Base-by-base conservation (phyloP, 2,329 filamentous ascomycete genomes). In the Exophiala oligosperma region DNA sequence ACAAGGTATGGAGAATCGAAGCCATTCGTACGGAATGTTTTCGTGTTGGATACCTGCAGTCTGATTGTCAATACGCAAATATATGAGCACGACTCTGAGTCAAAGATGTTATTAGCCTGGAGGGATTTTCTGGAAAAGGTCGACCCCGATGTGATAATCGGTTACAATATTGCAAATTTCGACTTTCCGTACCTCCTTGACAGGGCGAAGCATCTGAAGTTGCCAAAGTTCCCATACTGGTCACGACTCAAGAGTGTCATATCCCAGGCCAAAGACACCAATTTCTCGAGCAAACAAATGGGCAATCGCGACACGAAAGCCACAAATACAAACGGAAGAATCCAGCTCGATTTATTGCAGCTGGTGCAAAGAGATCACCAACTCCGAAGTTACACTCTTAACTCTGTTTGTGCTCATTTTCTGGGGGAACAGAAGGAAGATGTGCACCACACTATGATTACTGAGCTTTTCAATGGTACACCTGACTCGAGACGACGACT, bases 361-460 rank as follows among this genome's bases (percentile, higher is more conserved):
- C 77, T 99, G 32, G 87, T 99, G 51, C 94, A 99, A 73, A 84
- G 95, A 67, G 95, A 99, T 69, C 87, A 99, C 67, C 94, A 99
- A 17, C 80, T 99, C 35, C 84, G 94, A 79, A 97, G 93, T 76
- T 99, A 99, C 72, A 99, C 94, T 0, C 81, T 99, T 28, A 99
- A 99, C 73, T 96, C 94, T 1, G 94, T 99, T 4, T 96, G 87
- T 65, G 90, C 94, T 3, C 90, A 99, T 64, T 99, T 99, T 69
- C 74, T 99, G 24, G 92, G 92, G 48, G 94, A 99, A 72, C 94
- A 99, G 72, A 99, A 99, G 71, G 94, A 99, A 75, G 94, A 99
- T 74, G 94, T 99, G 2, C 94, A 99, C 70, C 88, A 99, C 75
- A 97, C 92, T 2, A 99, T 99, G 92, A 99, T 99, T 68, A 99